Base-by-base conservation (phyloP, 345 rosid species). In the Linum usitatissimum region DNA sequence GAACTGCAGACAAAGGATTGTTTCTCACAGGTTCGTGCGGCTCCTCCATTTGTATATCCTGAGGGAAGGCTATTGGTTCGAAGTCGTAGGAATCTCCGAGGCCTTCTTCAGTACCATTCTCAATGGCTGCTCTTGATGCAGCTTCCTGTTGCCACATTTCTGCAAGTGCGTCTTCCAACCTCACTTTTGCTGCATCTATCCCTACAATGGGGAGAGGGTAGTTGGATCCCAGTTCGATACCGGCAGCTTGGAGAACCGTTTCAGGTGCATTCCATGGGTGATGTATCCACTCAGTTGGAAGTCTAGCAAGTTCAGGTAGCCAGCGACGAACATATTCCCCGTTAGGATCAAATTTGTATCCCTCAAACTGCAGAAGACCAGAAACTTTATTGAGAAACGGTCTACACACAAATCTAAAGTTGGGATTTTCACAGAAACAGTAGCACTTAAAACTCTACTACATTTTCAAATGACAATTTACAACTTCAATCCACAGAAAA, bases 221-320 rank as follows among this genome's bases (percentile, higher is more conserved):
- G 75, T 89, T 93, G 62, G 97, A 93, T 57, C 97, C 99, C 1
- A 89, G 91, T 78, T 93, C 99, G 30, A 93, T 84, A 64, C 99
- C 99, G 61, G 97, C 99, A 65, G 99, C 97, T 73, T 86, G 90
- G 64, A 89, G 97, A 8, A 93, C 90, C 13, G 83, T 79, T 63
- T 87, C 94, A 64, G 99, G 97, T 53, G 99, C 88, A 65, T 87
- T 84, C 99, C 99, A 89, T 0, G 99, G 99, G 68, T 93, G 99
- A 77, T 93, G 99, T 64, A 93, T 89, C 99, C 99, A 93, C 66
- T 93, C 99, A 39, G 99, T 89, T 17, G 99, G 97, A 55, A 93
- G 87, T 65, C 99, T 86, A 5, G 97, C 81, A 62, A 93, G 91
- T 63, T 93, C 99, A 6, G 99, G 99, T 65, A 89, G 99, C 99